phyloP scores from a whole-genome alignment of 1,284 basidiomycete species.

The Tylopilus sp. region DNA sequence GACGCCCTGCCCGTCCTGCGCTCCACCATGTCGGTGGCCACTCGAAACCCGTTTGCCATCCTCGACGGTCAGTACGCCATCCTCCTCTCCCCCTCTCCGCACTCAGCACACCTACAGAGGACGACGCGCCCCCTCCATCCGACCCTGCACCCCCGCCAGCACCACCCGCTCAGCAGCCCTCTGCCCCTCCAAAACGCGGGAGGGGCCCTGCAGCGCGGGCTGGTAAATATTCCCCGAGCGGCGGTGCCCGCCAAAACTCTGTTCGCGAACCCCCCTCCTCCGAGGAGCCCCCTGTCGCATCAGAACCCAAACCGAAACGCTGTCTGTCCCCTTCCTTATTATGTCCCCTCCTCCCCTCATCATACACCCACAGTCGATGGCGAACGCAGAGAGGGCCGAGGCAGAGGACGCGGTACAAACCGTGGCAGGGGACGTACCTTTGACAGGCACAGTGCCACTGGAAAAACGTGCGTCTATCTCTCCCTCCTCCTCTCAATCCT shows the following conservation, averaged over 20 bases:
- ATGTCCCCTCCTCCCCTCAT: conserved; percentile 6
- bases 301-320: conserved; percentile 46
- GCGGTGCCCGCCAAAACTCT: conserved; percentile 48
- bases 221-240: conserved; percentile 71
- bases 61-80: conserved; percentile 59
- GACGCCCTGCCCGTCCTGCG: conserved; percentile 16
- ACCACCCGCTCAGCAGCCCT: conserved; percentile 28
- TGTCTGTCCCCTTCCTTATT: conserved; percentile 39
- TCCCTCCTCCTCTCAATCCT: not conserved
- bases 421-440: conserved; percentile 68
- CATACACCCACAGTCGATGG: conserved; percentile 44
- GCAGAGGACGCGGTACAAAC: conserved; percentile 43
- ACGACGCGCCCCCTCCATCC: conserved; percentile 46
- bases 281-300: conserved; percentile 28
- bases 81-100: not conserved
- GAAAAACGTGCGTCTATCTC: conserved; percentile 63
- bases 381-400: conserved; percentile 43
- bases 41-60: conserved; percentile 77
- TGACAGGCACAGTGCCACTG: conserved; percentile 82
- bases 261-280: conserved; percentile 44
- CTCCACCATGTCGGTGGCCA: conserved; percentile 76
- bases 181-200: conserved; percentile 40
- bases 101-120: conserved; percentile 25
- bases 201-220: conserved; percentile 63
- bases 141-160: conserved; percentile 32